phyloP scores from a whole-genome alignment of 148 eudicot species.

The Camellia granthamiana region DNA sequence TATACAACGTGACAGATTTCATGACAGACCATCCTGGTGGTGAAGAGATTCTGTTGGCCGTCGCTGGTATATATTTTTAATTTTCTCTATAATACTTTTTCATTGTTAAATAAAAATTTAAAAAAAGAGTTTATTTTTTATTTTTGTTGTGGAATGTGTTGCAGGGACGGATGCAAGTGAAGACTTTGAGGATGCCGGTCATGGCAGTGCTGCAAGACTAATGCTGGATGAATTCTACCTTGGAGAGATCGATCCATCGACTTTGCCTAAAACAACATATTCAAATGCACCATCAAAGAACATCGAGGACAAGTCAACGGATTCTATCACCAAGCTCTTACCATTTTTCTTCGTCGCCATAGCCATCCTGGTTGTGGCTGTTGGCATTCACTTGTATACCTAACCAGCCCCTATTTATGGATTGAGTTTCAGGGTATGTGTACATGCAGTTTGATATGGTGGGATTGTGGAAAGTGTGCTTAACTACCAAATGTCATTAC shows the following conservation, averaged over 20 bases:
- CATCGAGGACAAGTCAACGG: conserved; percentile 18
- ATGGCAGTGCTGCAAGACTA: conserved; percentile 51
- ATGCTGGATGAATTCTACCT: conserved; percentile 49
- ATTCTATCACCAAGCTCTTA: conserved; percentile 24
- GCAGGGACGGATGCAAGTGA: conserved; percentile 55
- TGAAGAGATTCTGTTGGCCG: conserved; percentile 41
- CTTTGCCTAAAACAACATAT: conserved; percentile 18
- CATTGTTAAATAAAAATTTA: too few species aligned
- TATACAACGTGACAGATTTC: conserved; percentile 47
- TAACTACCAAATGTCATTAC: too few species aligned
- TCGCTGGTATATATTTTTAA: conserved; percentile 30
- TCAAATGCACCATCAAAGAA: conserved; percentile 11
- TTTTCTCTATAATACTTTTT: too few species aligned
- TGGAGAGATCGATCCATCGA: conserved; percentile 41
- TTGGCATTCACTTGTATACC: conserved; percentile 21
- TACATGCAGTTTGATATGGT: too few species aligned
- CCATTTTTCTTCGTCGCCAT: conserved; percentile 22
- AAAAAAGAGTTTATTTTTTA: too few species aligned
- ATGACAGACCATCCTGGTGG: conserved; percentile 61
- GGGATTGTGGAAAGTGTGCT: too few species aligned
- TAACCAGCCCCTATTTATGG: not conserved
- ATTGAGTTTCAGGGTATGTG: not conserved
- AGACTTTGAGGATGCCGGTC: conserved; percentile 61
- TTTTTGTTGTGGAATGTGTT: too few species aligned
- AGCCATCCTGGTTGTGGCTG: conserved; percentile 26